These are phyloP conservation scores for Laguncularia racemosa DNA, from an alignment of 345 rosid species.

Conservation along the genomic window DNA sequence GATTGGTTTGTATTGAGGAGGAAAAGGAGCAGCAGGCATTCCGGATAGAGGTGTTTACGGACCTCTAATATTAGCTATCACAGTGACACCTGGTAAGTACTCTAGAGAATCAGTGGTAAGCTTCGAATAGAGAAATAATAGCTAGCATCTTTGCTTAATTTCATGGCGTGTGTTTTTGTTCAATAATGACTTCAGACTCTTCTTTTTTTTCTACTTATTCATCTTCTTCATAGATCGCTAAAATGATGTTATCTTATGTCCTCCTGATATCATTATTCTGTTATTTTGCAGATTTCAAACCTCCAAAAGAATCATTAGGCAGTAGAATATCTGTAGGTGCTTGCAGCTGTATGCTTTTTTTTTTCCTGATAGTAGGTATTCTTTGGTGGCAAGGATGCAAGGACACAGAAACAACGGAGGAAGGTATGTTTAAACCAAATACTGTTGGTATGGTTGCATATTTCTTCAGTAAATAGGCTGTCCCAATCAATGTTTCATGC, in stretches of 20 bases:
- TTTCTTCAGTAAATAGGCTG: background rate
- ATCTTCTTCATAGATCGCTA: no score
- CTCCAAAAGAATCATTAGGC: background rate
- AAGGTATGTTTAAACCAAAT: slow-evolving; percentile 17
- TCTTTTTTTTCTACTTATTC: no score
- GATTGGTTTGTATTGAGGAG: slow-evolving; percentile 68
- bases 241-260: no score
- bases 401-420: slow-evolving; percentile 22
- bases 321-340: background rate
- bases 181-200: no score
- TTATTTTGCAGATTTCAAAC: background rate
- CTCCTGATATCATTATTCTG: no score
- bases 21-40: slow-evolving; percentile 67
- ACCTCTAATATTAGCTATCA: slow-evolving; percentile 79
- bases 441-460: background rate
- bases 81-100: slow-evolving; percentile 70
- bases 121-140: no score
- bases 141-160: no score
- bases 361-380: slow-evolving; percentile 27
- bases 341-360: slow-evolving; percentile 7
- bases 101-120: no score
- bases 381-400: slow-evolving; percentile 49
- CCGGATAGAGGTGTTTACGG: slow-evolving; percentile 71
- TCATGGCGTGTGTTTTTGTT: no score
- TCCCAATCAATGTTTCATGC: background rate